A percentile compares a stretch with the other conserved stretches of the same genome.
Conservation (phyloP, 257 asterid genomes). For the Ophiorrhiza pumila region DNA sequence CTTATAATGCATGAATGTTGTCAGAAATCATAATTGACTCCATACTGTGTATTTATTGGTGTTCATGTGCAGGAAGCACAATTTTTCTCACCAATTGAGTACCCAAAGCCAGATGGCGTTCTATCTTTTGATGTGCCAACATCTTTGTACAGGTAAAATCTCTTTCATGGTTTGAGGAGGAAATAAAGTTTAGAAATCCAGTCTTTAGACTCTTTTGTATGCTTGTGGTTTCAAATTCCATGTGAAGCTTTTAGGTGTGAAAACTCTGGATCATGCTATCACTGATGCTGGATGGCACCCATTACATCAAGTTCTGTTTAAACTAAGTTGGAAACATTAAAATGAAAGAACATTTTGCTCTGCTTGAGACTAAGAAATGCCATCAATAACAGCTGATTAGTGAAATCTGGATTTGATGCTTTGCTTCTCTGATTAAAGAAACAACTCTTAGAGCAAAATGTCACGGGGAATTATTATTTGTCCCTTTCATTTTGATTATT, state of each 20-base stretch:
- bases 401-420: neutral
- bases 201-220: too few species aligned
- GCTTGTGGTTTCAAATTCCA: neutral
- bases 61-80: constrained; percentile 64
- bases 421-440: neutral
- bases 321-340: neutral
- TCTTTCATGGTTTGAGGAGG: constrained; percentile 6
- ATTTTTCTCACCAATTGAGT: constrained; percentile 52
- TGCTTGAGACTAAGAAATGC: neutral
- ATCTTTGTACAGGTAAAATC: constrained; percentile 70
- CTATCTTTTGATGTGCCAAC: constrained; percentile 83
- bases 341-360: neutral
- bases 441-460: neutral
- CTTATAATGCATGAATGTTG: neutral
- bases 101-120: constrained; percentile 88
- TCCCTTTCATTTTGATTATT: neutral
- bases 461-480: neutral
- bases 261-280: neutral
- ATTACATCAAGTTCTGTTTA: neutral
- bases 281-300: neutral
- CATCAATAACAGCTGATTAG: neutral
- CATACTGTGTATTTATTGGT: constrained; percentile 13
- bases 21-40: neutral
- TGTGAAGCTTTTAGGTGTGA: neutral
- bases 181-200: neutral